Evolutionary conservation across 345 rosid genomes (phyloP).

Genomic region (Salix brachista): DNA sequence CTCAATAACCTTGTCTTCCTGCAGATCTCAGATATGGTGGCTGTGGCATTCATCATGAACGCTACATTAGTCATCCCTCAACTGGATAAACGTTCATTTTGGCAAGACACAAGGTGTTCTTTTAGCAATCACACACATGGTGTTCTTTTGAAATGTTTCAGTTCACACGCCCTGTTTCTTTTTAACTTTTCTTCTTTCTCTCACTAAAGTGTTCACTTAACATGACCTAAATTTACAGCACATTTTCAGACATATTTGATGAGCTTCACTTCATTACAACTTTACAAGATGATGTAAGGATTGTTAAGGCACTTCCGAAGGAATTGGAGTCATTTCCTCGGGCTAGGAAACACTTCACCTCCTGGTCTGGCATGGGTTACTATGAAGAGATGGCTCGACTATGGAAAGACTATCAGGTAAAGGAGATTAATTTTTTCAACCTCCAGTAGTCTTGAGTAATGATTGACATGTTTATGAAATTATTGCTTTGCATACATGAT

Average conservation of each 20-base stretch:
- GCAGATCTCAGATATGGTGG: conserved; percentile 91
- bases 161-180: neutral
- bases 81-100: conserved; percentile 80
- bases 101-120: conserved; percentile 86
- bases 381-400: conserved; percentile 73
- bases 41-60: conserved; percentile 83
- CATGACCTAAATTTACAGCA: conserved; percentile 38
- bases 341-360: conserved; percentile 84
- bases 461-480: neutral
- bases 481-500: neutral
- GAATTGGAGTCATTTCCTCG: conserved; percentile 66
- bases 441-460: neutral
- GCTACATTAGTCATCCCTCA: conserved; percentile 90
- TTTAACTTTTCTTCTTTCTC: neutral
- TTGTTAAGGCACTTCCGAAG: conserved; percentile 67
- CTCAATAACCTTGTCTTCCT: conserved; percentile 11
- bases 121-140: neutral
- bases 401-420: conserved; percentile 68
- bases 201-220: conserved; percentile 16
- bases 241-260: conserved; percentile 77
- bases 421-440: neutral
- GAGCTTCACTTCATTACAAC: conserved; percentile 62
- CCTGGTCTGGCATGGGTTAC: conserved; percentile 78
- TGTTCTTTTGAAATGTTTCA: neutral
- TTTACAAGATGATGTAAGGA: conserved; percentile 59